phyloP scores from a whole-genome alignment of 306 rosid species.

The Ormosia semicastrata region DNA sequence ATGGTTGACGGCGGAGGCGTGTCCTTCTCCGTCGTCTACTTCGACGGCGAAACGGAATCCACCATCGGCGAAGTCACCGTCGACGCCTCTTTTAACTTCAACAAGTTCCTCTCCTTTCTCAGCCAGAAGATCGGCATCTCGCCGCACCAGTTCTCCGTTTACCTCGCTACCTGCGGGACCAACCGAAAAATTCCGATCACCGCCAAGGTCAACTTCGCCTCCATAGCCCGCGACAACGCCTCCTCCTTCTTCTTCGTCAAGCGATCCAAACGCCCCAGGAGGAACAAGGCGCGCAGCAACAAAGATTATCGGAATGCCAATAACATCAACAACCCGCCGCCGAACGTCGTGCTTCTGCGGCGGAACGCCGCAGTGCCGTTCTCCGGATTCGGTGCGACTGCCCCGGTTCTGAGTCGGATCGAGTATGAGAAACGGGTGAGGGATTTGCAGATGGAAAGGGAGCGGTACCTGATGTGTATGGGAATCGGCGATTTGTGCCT shows the following conservation, averaged over 20 bases:
- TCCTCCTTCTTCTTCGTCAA: slow-evolving; percentile 59
- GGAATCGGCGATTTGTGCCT: slow-evolving; percentile 4
- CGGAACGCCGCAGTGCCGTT: slow-evolving; percentile 17
- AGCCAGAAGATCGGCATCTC: slow-evolving; percentile 62
- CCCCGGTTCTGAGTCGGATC: slow-evolving; percentile 22
- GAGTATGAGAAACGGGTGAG: slow-evolving; percentile 39
- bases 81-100: slow-evolving; percentile 43
- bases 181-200: slow-evolving; percentile 54
- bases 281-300: slow-evolving; percentile 15
- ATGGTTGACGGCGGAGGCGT: slow-evolving; percentile 43
- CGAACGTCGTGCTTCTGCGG: slow-evolving; percentile 49
- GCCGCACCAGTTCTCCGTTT: slow-evolving; percentile 50
- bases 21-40: slow-evolving; percentile 50
- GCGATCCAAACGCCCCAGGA: slow-evolving; percentile 49
- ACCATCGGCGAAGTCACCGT: slow-evolving; percentile 45
- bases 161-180: slow-evolving; percentile 36
- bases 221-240: slow-evolving; percentile 32
- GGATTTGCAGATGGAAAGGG: slow-evolving; percentile 41
- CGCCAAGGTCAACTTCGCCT: slow-evolving; percentile 52
- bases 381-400: slow-evolving; percentile 7
- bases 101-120: slow-evolving; percentile 38
- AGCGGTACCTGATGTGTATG: slow-evolving; percentile 40
- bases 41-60: slow-evolving; percentile 50
- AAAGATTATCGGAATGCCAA: background rate
- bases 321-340: slow-evolving; percentile 27